phyloP scores from a whole-genome alignment of 352 stramenopile species.

The Globisporangium iwayamae region DNA sequence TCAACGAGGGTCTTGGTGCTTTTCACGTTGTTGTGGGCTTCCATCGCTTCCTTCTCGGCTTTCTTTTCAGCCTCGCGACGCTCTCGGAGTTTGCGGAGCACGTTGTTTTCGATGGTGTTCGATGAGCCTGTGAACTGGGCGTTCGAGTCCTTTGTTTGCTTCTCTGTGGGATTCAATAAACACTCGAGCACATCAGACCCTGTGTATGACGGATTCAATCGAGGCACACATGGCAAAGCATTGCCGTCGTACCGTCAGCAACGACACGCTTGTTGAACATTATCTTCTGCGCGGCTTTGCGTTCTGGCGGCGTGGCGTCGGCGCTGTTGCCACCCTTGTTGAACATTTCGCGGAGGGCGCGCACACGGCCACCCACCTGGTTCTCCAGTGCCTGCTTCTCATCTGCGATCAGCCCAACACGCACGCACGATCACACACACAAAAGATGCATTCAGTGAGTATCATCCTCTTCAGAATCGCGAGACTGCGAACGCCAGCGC shows the following conservation, averaged over 20 bases:
- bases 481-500: neutral
- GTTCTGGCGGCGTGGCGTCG: constrained; percentile 12
- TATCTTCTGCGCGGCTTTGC: constrained; percentile 6
- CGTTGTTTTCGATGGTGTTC: constrained; percentile 23
- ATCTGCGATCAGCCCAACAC: constrained; percentile 21
- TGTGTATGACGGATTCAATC: neutral
- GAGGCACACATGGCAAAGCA: neutral
- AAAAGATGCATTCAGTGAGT: neutral
- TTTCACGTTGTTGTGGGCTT: constrained; percentile 24
- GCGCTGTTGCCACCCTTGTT: constrained; percentile 34
- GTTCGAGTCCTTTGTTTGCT: constrained; percentile 1
- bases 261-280: constrained; percentile 24
- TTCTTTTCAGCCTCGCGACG: constrained; percentile 36
- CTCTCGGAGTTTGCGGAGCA: constrained; percentile 34
- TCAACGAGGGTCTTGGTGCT: constrained; percentile 52
- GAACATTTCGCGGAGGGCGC: constrained; percentile 67
- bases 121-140: constrained; percentile 4
- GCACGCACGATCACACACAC: neutral
- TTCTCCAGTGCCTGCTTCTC: constrained; percentile 46
- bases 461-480: neutral
- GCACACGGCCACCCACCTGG: constrained; percentile 43
- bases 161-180: neutral
- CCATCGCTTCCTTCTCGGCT: constrained; percentile 35
- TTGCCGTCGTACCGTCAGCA: constrained; percentile 14
- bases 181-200: neutral